Conservation (phyloP, 2,329 filamentous ascomycete species). For the Diaporthe aspalathi region DNA sequence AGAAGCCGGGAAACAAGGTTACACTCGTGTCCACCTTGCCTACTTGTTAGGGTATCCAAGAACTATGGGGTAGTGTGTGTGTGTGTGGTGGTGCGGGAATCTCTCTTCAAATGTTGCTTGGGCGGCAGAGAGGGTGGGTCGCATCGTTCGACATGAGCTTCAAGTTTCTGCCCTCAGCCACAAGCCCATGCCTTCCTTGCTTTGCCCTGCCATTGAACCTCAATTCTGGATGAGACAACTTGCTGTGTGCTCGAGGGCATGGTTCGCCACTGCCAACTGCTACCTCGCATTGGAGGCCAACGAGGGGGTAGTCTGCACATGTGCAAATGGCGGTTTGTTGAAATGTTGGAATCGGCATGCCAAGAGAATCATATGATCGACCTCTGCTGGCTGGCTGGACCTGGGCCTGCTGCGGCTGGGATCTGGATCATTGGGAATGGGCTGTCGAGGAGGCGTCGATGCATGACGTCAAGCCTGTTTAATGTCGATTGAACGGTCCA, state of each 20-base stretch:
- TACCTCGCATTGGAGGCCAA: neutral
- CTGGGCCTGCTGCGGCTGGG: neutral
- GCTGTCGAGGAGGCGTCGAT: conserved; percentile 1
- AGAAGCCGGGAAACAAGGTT: conserved; percentile 27
- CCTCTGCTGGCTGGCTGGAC: neutral
- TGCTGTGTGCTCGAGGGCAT: neutral
- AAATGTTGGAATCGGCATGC: conserved; percentile 10
- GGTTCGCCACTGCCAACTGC: conserved; percentile 16
- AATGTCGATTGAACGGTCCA: conserved; percentile 16
- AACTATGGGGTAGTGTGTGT: neutral
- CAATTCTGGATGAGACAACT: neutral
- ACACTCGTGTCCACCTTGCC: neutral
- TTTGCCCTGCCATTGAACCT: conserved; percentile 23
- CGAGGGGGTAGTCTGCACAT: no score
- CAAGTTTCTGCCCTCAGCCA: conserved; percentile 6
- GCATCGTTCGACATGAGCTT: conserved; percentile 9
- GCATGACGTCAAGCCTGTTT: conserved; percentile 31
- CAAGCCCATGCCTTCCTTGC: conserved; percentile 6
- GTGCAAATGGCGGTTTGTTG: neutral
- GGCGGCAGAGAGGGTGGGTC: neutral
- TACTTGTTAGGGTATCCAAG: no score
- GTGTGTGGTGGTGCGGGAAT: neutral
- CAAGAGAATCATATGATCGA: conserved; percentile 25
- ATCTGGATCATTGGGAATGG: conserved; percentile 1
- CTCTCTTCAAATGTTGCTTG: conserved; percentile 6